Evolutionary conservation across 352 stramenopile genomes (phyloP), one percentile per base, ranked within the genome.

Genomic region (Pythium rhizo-oryzae): DNA sequence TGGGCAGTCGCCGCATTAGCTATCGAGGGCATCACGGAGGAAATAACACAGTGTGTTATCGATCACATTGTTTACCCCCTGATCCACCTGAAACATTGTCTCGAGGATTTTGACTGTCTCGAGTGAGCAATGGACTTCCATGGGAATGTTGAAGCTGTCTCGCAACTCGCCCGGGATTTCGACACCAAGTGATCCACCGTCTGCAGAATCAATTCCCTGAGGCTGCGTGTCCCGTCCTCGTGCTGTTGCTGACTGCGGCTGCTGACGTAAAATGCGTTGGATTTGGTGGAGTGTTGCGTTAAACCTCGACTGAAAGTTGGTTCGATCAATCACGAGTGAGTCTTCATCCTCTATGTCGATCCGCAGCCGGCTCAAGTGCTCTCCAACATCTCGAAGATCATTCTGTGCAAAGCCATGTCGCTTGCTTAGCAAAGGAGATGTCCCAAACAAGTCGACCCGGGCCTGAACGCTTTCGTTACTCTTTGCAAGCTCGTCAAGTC

Each of bases 1-100:
- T 4, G 8, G 8, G 24, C 4, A 35, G 30, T 11, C 23, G 24
- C 60, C 43, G 15, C 6, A 21, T 58, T 51, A 67, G 52, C 33
- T 75, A 43, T 91, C 81, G 25, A 94, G 74, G 37, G 90, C 69
- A 41, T 94, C 81, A 47, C 84, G 72, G 15, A 92, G 71, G 41
- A 91, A 94, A 61, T 90, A 91, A 67, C 84, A 92, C 44, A 93
- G 75, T 19, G 69, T 56, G 59, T 87, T 89, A 54, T 92, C 76
- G n/a, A 72, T 59, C 5, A 75, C 57, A 44, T 53, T 66, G 37
- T 75, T 73, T 19, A 76, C 59, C 24, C 82, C 79, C 52, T 67
- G 79, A 30, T 75, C 67, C 43, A 81, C 67, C 21, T 75, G 80
- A 62, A 91, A 81, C 39, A 94, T 51, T 37, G 70, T 58, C 70